Percentiles rank a stretch among this genome's conserved stretches.
Evolutionary conservation across 2,329 filamentous ascomycete species (phyloP).

Genomic region (Phaeosphaeriaceae sp.): DNA sequence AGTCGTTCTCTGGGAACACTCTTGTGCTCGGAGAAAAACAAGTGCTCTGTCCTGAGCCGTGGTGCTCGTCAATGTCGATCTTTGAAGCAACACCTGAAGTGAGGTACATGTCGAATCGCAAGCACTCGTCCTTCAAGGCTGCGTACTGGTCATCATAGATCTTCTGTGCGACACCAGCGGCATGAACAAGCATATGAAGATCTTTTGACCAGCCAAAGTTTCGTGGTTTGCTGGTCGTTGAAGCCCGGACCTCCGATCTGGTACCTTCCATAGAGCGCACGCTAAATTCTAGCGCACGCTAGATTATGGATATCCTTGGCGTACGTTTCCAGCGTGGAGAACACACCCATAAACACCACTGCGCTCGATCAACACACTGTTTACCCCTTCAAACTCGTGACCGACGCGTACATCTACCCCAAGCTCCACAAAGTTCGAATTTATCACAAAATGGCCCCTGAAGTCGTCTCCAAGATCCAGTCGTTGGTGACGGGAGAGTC

Average conservation of each 20-base stretch:
- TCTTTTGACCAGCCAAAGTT: too few relatives aligned
- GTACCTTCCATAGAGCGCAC: slow-evolving; percentile 17
- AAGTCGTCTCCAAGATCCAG: slow-evolving; percentile 68
- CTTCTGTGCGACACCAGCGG: too few relatives aligned
- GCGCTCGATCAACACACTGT: slow-evolving; percentile 9
- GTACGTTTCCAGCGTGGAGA: neutral
- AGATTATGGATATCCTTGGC: neutral
- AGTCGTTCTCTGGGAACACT: too few relatives aligned
- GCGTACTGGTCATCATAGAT: too few relatives aligned
- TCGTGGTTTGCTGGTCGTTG: too few relatives aligned
- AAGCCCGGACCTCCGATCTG: slow-evolving; percentile 8
- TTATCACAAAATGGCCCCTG: slow-evolving; percentile 52
- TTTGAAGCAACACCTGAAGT: too few relatives aligned
- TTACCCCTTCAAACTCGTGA: slow-evolving; percentile 16
- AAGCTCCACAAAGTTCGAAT: slow-evolving; percentile 12
- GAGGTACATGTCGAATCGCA: too few relatives aligned
- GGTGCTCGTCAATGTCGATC: too few relatives aligned
- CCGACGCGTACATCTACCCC: slow-evolving; percentile 20
- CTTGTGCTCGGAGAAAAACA: too few relatives aligned
- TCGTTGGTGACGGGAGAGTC: slow-evolving; percentile 64
- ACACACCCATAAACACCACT: slow-evolving; percentile 11
- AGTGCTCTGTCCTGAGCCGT: too few relatives aligned
- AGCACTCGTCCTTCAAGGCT: too few relatives aligned
- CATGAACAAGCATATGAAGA: too few relatives aligned
- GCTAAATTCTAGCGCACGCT: slow-evolving; percentile 13